Conservation (phyloP, 345 rosid genomes). For the Isatis tinctoria region DNA sequence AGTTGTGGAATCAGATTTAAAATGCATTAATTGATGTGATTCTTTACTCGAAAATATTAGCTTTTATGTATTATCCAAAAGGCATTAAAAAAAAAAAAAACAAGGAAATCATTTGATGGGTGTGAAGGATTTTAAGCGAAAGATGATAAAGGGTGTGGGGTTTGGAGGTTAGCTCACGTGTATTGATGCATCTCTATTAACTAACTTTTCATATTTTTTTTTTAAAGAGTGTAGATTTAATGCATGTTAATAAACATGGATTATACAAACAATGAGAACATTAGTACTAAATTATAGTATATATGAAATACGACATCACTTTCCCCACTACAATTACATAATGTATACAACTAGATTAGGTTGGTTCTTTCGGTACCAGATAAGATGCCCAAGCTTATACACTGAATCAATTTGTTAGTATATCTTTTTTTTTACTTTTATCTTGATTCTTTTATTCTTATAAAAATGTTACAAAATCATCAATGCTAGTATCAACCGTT, state of each 20-base stretch:
- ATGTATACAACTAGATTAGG: too few species aligned
- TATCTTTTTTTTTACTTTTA: too few species aligned
- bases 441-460: too few species aligned
- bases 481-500: too few species aligned
- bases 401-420: too few species aligned
- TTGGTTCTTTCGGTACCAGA: too few species aligned
- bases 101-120: slow-evolving; percentile 36
- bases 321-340: too few species aligned
- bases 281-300: too few species aligned
- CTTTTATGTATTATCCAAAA: slow-evolving; percentile 13
- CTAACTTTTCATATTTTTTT: slow-evolving; percentile 23
- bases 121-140: slow-evolving; percentile 38
- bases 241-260: not conserved
- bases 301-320: too few species aligned
- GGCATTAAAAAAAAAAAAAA: not conserved
- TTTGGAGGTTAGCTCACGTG: slow-evolving; percentile 89
- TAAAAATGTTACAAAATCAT: too few species aligned
- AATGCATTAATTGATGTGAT: slow-evolving; percentile 10
- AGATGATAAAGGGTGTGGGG: slow-evolving; percentile 45
- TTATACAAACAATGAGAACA: not conserved
- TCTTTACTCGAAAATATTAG: not conserved
- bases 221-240: too few species aligned
- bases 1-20: slow-evolving; percentile 16
- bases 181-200: slow-evolving; percentile 37
- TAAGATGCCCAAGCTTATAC: too few species aligned